Evolutionary conservation across 2,329 filamentous ascomycete species (phyloP), one percentile per base, ranked within the genome.

Genomic region (Whalleya microplaca): DNA sequence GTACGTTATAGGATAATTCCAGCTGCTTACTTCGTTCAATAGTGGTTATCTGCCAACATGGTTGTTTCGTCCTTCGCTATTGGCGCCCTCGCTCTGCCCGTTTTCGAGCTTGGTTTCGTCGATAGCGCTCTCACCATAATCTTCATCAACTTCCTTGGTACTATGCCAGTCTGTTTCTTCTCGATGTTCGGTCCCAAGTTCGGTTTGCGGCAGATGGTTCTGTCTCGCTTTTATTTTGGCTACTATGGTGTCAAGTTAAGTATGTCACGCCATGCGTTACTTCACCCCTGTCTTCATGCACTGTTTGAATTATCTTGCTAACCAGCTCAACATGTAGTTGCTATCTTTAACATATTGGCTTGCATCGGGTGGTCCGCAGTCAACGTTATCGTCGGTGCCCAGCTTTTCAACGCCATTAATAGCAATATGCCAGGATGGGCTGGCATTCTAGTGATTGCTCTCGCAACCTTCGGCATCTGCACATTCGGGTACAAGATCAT

Each of bases 11-110:
- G 10, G 20, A 40, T 4, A 16, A 20, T 9, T 29, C 12, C 4
- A n/a, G 21, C 10, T 40, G n/a, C 42, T 51, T 16, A 59, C 46
- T 27, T 43, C 20, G 43, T 2, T 16, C 41, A n/a, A 0, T 29
- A 89, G 86, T 92, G 89, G 89, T 78, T 91, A 44, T 87, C 88
- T 1, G 88, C 88, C 66, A 92, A 92, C 74, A 86, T 92, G 86
- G 87, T 90, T 51, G 86, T 91, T 46, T 88, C 85, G 21, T 87
- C 87, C 14, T 91, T 92, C 67, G 89, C 90, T 47, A 87, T 92
- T 53, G 91, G 89, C 45, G 84, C 89, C 18, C 81, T 90, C 5
- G 87, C 84, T 1, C 80, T 85, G n/a, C 81, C 85, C 8, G 73
- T 90, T 21, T 93, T 91, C 73, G 73, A 74, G 8, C 80, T 94